Evolutionary conservation across 2,329 filamentous ascomycete species (phyloP).

Genomic region (Mycosphaerella sp.): DNA sequence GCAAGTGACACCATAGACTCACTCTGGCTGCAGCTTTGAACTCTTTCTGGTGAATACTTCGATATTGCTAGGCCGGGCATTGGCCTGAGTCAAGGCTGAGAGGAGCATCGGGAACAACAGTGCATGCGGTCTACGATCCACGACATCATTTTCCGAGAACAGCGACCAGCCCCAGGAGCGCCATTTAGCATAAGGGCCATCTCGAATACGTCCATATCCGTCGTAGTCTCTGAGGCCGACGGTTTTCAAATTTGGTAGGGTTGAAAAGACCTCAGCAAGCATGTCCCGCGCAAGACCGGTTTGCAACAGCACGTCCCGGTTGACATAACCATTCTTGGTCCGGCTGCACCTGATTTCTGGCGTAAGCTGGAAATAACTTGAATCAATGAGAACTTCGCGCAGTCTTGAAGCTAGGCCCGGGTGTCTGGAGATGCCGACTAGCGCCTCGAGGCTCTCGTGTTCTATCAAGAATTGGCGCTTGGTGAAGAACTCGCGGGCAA

Average conservation of each 20-base stretch:
- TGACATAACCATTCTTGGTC: constrained; percentile 10
- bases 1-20: neutral
- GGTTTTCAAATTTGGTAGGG: constrained; percentile 50
- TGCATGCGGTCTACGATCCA: neutral
- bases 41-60: constrained; percentile 20
- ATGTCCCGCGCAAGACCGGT: constrained; percentile 48
- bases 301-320: constrained; percentile 24
- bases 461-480: constrained; percentile 61
- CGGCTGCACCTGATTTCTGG: constrained; percentile 12
- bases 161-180: constrained; percentile 47
- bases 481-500: constrained; percentile 57
- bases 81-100: constrained; percentile 18
- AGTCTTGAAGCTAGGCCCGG: constrained; percentile 35
- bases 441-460: constrained; percentile 49
- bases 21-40: neutral
- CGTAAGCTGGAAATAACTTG: constrained; percentile 21
- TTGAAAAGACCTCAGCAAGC: constrained; percentile 51
- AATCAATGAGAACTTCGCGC: constrained; percentile 48
- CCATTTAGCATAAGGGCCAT: constrained; percentile 43
- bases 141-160: neutral
- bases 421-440: constrained; percentile 41
- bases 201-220: constrained; percentile 45
- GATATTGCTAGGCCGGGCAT: constrained; percentile 15
- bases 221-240: constrained; percentile 56
- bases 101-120: constrained; percentile 22